Conservation (phyloP, 257 asterid genomes). For the Verbascum thapsus region DNA sequence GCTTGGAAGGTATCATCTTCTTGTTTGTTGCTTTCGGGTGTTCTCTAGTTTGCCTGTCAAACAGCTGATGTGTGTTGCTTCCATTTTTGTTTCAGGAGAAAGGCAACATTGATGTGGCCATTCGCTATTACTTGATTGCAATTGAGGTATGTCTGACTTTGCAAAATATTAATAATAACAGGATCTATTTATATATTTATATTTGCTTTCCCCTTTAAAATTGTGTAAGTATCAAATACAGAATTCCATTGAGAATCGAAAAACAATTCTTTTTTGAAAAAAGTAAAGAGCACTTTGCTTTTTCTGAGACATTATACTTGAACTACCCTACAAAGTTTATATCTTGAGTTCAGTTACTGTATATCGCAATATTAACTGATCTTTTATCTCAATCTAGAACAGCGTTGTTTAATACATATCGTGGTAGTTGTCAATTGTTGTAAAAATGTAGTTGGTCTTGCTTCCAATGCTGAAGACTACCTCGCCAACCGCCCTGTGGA, state of each 20-base stretch:
- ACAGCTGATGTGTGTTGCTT: constrained; percentile 28
- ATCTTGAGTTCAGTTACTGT: not conserved
- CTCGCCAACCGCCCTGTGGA: not conserved
- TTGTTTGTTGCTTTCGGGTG: constrained; percentile 24
- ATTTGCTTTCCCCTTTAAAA: not conserved
- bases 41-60: constrained; percentile 26
- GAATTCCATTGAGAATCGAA: too few species aligned
- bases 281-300: not conserved
- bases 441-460: not conserved
- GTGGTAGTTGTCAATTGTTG: too few species aligned
- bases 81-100: constrained; percentile 69
- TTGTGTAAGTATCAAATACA: not conserved
- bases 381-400: not conserved
- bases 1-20: constrained; percentile 81
- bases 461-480: constrained; percentile 10
- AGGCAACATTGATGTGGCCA: constrained; percentile 91
- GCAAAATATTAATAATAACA: not conserved
- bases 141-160: constrained; percentile 74
- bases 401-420: too few species aligned
- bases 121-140: constrained; percentile 90
- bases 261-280: too few species aligned
- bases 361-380: not conserved
- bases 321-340: constrained; percentile 5
- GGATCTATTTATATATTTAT: constrained; percentile 8
- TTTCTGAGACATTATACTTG: constrained; percentile 15